A percentile compares a stretch with the other conserved stretches of the same genome.
Evolutionary conservation across 169 alveolate species (phyloP).

Genomic region (Theileria annulata): DNA sequence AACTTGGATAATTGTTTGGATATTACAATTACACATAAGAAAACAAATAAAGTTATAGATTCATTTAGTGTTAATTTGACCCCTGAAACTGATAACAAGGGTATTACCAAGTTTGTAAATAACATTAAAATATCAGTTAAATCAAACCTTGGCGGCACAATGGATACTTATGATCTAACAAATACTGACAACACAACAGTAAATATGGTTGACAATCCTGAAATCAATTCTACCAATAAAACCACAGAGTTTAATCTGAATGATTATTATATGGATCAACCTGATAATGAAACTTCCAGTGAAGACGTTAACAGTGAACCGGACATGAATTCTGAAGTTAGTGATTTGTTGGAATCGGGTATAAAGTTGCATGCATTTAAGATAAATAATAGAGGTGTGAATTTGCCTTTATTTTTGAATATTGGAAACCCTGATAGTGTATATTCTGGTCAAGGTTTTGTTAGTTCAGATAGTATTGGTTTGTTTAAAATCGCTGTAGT

Average conservation of each 20-base stretch:
- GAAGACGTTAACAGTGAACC: background rate
- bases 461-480: conserved; percentile 27
- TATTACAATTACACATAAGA: background rate
- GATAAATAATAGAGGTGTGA: conserved; percentile 24
- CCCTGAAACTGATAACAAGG: background rate
- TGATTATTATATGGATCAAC: background rate
- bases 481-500: conserved; percentile 46
- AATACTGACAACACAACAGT: background rate
- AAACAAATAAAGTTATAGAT: background rate
- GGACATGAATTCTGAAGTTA: background rate
- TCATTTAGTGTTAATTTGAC: background rate
- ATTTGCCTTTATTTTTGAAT: conserved; percentile 26
- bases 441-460: conserved; percentile 34
- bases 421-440: conserved; percentile 24
- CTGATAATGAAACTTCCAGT: background rate
- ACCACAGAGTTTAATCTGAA: background rate
- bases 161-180: background rate
- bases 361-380: conserved; percentile 41
- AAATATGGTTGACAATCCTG: too few relatives aligned
- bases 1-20: background rate
- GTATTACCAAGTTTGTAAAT: background rate
- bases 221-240: background rate
- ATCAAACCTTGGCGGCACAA: background rate
- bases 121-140: background rate
- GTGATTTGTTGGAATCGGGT: too few relatives aligned